These are phyloP conservation scores for Haematococcus sp. DNA, from an alignment of 139 green algal species.

Conservation along the genomic window DNA sequence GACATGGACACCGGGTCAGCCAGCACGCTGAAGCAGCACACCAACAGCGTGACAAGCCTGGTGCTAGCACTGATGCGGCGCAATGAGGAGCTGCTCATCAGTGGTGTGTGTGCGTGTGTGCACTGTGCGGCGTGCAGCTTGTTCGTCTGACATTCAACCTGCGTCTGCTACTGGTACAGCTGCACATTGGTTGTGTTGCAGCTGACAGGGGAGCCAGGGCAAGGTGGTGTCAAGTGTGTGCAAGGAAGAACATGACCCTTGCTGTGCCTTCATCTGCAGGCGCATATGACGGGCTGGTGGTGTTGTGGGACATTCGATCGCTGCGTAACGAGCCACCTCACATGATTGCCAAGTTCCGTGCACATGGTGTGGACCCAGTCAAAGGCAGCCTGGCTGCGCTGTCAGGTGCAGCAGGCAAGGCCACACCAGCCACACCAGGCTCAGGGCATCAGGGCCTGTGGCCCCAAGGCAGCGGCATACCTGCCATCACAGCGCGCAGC, in stretches of 20 bases:
- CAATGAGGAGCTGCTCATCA: slow-evolving; percentile 50
- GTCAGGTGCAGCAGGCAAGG: too few relatives aligned
- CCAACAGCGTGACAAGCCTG: slow-evolving; percentile 54
- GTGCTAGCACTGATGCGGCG: slow-evolving; percentile 32
- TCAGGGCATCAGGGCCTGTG: too few relatives aligned
- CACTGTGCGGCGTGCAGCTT: too few relatives aligned
- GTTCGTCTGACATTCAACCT: too few relatives aligned
- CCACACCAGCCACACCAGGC: too few relatives aligned
- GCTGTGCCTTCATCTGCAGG: not conserved
- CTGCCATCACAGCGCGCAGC: too few relatives aligned
- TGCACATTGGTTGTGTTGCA: too few relatives aligned
- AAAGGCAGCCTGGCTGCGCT: not conserved
- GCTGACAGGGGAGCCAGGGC: too few relatives aligned
- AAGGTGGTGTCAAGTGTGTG: too few relatives aligned
- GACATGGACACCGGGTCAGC: slow-evolving; percentile 52
- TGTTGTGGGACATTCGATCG: slow-evolving; percentile 60
- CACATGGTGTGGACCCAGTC: slow-evolving; percentile 14
- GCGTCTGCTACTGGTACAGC: too few relatives aligned
- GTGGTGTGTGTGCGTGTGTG: slow-evolving; percentile 31
- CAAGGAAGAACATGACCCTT: too few relatives aligned
- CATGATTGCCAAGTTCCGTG: slow-evolving; percentile 40
- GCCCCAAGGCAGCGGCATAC: too few relatives aligned
- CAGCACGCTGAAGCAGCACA: slow-evolving; percentile 40
- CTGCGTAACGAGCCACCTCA: slow-evolving; percentile 31
- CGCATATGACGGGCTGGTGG: slow-evolving; percentile 54